Base-by-base conservation (phyloP, 495 filamentous ascomycete species). In the Xylaria scruposa region DNA sequence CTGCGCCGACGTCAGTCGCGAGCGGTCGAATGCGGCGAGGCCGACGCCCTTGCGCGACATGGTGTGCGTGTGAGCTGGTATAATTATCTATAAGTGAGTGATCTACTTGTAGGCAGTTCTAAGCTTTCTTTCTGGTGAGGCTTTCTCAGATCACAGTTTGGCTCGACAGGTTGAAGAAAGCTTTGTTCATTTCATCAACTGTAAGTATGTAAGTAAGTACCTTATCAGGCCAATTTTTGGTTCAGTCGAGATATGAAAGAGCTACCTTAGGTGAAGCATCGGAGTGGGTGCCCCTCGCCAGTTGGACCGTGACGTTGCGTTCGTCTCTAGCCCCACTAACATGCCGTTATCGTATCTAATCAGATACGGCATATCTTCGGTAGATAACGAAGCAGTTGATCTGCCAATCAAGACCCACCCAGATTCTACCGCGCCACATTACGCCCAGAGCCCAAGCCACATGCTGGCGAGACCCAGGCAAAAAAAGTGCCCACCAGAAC, bases 21-120 rank as follows among this genome's bases (percentile, higher is more conserved):
- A 91, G 74, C 95, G 92, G 75, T 93, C 91, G 77, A 99, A 96
- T 81, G 97, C 94, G 33, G 92, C 93, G 63, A 99, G 92, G 75
- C 96, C 96, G 72, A 97, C 94, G 70, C 93, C 93, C 80, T 90
- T 90, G 69, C 88, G 87, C 63, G 89, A 90, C 83, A 86, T 87
- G 60, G 36, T 21, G 17, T 40, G 19, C 4, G 4, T 9, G 0
- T 60, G 10, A 38, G n/a, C 38, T 21, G 4, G 19, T 29, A 31
- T 60, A 19, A 3, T 38, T 60, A 10, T 36, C 21, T 31, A 56
- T 26, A 33, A 33, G 31, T 33, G 4, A 33, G 31, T 33, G n/a
- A n/a, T n/a, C n/a, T n/a, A n/a, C n/a, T n/a, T n/a, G n/a, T n/a
- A n/a, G n/a, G n/a, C n/a, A n/a, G n/a, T n/a, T n/a, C n/a, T n/a